Evolutionary conservation across 371 early-diverging fungal species (phyloP), one percentile per base, ranked within the genome.

Genomic region (Choanephora cucurbitarum): DNA sequence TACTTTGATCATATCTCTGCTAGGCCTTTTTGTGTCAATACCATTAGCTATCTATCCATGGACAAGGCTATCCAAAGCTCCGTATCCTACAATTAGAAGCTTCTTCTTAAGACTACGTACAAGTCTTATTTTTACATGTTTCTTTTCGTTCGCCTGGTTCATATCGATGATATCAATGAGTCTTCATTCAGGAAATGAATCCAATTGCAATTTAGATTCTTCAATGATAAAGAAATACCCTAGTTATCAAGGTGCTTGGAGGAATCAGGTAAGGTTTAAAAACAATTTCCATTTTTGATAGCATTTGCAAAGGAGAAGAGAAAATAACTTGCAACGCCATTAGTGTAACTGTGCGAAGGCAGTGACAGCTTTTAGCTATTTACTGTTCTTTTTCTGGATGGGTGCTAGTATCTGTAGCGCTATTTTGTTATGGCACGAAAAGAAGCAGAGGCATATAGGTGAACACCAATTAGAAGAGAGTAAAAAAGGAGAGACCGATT

Each of bases 31-130:
- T 28, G 49, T 70, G 2, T 67, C 75, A 10, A 31, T 55, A 13
- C 28, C 62, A 21, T 49, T 78, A 24, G 42, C 66, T 0, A 47
- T 66, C 24, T 72, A 70, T 41, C 79, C 79, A 6, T 69, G 67
- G 69, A 24, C 63, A 3, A 48, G n/a, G 28, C 14, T 50, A 17
- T 23, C 43, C 5, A 23, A 44, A 24, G 40, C 17, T 8, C 14
- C 41, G 13, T 39, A 15, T 23, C 14, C 14, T 43, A 18, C 32
- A 44, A 43, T 72, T 14, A 60, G 69, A 57, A 65, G 67, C 42
- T 78, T 77, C 51, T 72, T 63, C 49, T 11, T 78, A 21, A 62
- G 72, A 52, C 68, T 71, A 19, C 67, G 79, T 11, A 69, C 75
- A 4, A 67, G 52, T 10, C 18, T 78, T 6, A 67, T 78, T 40